Conservation (phyloP, 2,329 filamentous ascomycete species). For the Ceratocystis harringtonii region DNA sequence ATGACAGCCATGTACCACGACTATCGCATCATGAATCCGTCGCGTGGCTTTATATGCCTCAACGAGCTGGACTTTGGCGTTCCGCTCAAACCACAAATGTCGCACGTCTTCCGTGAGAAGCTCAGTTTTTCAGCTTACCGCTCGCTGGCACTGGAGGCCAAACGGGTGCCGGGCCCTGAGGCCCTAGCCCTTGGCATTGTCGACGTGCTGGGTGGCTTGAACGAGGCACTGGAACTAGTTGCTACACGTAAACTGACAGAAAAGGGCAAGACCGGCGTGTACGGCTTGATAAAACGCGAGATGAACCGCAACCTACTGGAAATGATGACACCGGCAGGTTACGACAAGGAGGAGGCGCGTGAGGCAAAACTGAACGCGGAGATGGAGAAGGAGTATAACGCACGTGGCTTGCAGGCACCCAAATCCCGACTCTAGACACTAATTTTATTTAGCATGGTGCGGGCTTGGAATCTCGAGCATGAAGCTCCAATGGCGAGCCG, state of each 20-base stretch:
- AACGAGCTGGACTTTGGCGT: slow-evolving; percentile 73
- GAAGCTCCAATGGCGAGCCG: not conserved
- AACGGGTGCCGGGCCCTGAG: slow-evolving; percentile 46
- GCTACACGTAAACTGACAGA: slow-evolving; percentile 41
- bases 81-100: slow-evolving; percentile 60
- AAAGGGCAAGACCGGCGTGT: slow-evolving; percentile 51
- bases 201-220: slow-evolving; percentile 50
- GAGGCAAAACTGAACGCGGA: slow-evolving; percentile 33
- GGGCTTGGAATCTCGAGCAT: not conserved
- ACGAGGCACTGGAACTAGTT: slow-evolving; percentile 47
- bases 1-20: slow-evolving; percentile 74
- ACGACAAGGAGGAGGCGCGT: slow-evolving; percentile 34
- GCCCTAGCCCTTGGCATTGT: slow-evolving; percentile 53
- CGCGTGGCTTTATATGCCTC: slow-evolving; percentile 58
- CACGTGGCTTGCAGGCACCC: slow-evolving; percentile 19
- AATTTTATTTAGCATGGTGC: not conserved
- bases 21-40: slow-evolving; percentile 61
- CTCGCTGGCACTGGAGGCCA: slow-evolving; percentile 56
- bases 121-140: slow-evolving; percentile 42
- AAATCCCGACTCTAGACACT: slow-evolving; percentile 24
- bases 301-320: slow-evolving; percentile 55
- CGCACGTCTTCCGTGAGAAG: slow-evolving; percentile 58
- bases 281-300: slow-evolving; percentile 57
- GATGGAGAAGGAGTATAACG: slow-evolving; percentile 28
- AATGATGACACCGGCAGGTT: slow-evolving; percentile 38